Evolutionary conservation across 192 early-diverging fungal species (phyloP), one percentile per base, ranked within the genome.

Genomic region (Chytriomyces sp.): DNA sequence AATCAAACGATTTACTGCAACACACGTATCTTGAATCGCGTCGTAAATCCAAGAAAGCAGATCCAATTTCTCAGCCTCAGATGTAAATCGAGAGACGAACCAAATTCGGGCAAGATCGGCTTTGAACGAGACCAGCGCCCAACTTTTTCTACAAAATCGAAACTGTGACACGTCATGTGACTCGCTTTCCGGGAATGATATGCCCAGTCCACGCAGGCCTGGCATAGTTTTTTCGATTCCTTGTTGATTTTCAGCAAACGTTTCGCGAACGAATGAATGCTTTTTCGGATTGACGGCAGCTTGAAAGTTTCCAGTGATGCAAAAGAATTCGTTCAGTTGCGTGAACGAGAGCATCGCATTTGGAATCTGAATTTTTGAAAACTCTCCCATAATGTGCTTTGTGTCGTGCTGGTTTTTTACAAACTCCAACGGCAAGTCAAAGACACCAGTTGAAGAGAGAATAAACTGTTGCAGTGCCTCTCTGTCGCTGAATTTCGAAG

Each of bases 31-130:
- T 44, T 79, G 69, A 9, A 94, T 88, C 45, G 85, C 85, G 23
- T 84, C 79, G 44, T 86, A 83, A 1, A 91, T 81, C 26, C 82
- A 79, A 10, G 84, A 70, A 4, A 92, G 78, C 26, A 93, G 91
- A 11, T 81, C 67, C 23, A 85, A 77, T 46, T 89, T 86, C 45
- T 85, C 79, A 43, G 82, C 84, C 16, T 79, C 79, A 48, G 83
- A 84, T 20, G 89, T 78, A 6, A 82, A 75, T 74, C 90, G 92
- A 6, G 91, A 94, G 75, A 92, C 93, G 66, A 90, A 92, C 62
- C 89, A 89, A 8, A 93, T 77, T 61, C 91, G 88, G 4, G 91
- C 88, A 50, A 75, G 82, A 1, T 73, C 45, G 13, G 81, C 81
- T 67, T 82, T 83, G 11, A 92, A 85, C 0, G 86, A 83, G 6